A percentile compares a stretch with the other conserved stretches of the same genome.
Evolutionary conservation across 1,139 yeast species (phyloP).

Genomic region (Geotrichum aggregatum): DNA sequence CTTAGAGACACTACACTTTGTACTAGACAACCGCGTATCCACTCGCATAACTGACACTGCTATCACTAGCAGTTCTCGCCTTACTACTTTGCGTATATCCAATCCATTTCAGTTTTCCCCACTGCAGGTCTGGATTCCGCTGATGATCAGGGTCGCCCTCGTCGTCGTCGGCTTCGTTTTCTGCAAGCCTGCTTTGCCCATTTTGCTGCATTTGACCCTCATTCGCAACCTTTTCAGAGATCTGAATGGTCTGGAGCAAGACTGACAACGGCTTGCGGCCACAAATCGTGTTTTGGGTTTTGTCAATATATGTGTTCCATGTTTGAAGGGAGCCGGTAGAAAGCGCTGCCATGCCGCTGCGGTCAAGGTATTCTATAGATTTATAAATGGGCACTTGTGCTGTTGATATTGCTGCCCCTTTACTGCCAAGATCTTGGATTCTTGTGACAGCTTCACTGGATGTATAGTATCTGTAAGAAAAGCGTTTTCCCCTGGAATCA

Average conservation of each 20-base stretch:
- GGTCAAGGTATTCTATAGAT: constrained; percentile 70
- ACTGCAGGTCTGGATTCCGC: too few species aligned
- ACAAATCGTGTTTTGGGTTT: constrained; percentile 86
- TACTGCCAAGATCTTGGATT: constrained; percentile 14
- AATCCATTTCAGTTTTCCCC: constrained; percentile 58
- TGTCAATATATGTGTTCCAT: constrained; percentile 65
- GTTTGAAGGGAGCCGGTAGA: constrained; percentile 48
- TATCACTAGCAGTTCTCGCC: constrained; percentile 50
- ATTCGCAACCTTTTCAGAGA: too few species aligned
- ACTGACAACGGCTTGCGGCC: constrained; percentile 82
- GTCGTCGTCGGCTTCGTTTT: too few species aligned
- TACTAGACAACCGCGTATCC: constrained; percentile 57
- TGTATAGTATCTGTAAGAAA: constrained; percentile 26
- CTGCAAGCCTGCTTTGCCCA: too few species aligned
- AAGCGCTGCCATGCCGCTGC: constrained; percentile 62
- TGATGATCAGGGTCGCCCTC: too few species aligned
- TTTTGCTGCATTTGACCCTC: constrained; percentile 22
- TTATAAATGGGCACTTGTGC: constrained; percentile 50
- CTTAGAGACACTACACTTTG: too few species aligned
- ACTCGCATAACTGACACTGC: constrained; percentile 88
- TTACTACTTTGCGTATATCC: constrained; percentile 76
- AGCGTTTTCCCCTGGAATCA: constrained; percentile 27
- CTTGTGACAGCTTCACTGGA: constrained; percentile 22
- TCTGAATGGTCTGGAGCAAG: constrained; percentile 48
- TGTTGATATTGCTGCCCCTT: constrained; percentile 15